A percentile compares a stretch with the other conserved stretches of the same genome.
These are phyloP conservation scores for Achaetomiella virescens DNA, from an alignment of 495 filamentous ascomycete species.

Conservation along the genomic window DNA sequence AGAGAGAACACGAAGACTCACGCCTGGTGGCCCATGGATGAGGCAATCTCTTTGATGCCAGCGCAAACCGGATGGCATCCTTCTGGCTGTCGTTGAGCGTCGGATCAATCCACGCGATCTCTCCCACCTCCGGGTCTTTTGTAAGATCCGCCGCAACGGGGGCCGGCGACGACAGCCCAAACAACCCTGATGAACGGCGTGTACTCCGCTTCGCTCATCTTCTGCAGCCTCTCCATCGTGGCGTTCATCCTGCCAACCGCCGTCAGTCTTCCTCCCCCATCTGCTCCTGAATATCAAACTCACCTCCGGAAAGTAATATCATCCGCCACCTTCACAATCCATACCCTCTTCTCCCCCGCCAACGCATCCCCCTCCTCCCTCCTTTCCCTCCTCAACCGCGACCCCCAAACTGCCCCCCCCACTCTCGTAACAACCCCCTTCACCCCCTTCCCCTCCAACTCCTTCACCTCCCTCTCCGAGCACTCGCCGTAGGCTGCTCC, in stretches of 20 bases:
- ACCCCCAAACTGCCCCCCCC: constrained; percentile 61
- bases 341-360: constrained; percentile 50
- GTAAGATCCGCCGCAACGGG: constrained; percentile 42
- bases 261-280: background rate
- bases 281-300: constrained; percentile 9
- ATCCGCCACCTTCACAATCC: constrained; percentile 85
- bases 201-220: constrained; percentile 63
- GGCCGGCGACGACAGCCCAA: constrained; percentile 61
- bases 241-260: constrained; percentile 77
- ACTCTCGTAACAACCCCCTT: constrained; percentile 79
- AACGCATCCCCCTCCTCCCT: constrained; percentile 65
- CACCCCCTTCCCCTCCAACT: constrained; percentile 56
- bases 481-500: constrained; percentile 64
- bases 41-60: constrained; percentile 82
- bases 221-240: constrained; percentile 72
- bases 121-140: constrained; percentile 35
- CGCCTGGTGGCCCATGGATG: constrained; percentile 90
- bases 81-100: constrained; percentile 85
- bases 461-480: constrained; percentile 61
- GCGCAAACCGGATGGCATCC: constrained; percentile 81
- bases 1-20: constrained; percentile 32
- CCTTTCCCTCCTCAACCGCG: constrained; percentile 56
- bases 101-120: constrained; percentile 68
- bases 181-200: constrained; percentile 77
- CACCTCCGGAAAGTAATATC: constrained; percentile 85